Conservation (phyloP, 2,329 filamentous ascomycete genomes). For the Cladosporium sp. region DNA sequence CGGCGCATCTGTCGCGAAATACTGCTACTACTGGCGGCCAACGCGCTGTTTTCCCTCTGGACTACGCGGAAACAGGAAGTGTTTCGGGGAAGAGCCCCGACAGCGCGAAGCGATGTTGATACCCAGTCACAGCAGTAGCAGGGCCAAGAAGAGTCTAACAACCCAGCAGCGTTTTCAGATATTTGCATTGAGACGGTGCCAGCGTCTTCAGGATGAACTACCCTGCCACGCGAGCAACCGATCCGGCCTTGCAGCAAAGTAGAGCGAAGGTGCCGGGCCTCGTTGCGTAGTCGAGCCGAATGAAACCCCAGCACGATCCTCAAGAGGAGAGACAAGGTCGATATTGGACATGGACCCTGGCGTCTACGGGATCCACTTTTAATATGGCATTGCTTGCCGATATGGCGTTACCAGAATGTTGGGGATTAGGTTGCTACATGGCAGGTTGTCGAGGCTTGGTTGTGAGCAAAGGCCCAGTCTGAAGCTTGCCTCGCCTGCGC, state of each 20-base stretch:
- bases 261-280: neutral
- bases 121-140: neutral
- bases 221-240: neutral
- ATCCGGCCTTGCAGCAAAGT: neutral
- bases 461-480: neutral
- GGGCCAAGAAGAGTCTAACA: neutral
- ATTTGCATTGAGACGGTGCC: neutral
- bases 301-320: neutral
- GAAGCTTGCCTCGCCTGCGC: neutral
- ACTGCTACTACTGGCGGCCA: neutral
- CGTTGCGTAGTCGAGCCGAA: neutral
- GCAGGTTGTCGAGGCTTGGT: neutral
- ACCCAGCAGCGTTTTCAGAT: neutral
- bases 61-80: neutral
- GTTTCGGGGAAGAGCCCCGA: neutral
- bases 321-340: neutral
- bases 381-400: slow-evolving; percentile 12
- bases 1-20: neutral
- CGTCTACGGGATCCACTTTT: neutral
- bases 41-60: neutral
- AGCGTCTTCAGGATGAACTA: neutral
- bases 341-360: neutral
- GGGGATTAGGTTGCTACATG: slow-evolving; percentile 8
- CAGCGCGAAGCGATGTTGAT: neutral
- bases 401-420: slow-evolving; percentile 11